Evolutionary conservation across 345 rosid species (phyloP), one percentile per base, ranked within the genome.

Genomic region (Camelina sativa): DNA sequence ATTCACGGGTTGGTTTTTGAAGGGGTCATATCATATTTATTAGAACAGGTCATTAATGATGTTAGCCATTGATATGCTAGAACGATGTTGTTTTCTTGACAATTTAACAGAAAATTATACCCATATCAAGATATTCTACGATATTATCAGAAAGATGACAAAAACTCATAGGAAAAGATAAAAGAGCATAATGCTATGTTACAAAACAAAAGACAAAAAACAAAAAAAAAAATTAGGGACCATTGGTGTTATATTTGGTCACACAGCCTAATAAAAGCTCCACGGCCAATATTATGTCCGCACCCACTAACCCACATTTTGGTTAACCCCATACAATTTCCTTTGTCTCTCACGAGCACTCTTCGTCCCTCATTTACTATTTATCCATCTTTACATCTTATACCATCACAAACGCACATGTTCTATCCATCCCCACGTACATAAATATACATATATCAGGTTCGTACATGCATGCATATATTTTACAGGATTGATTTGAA

Each of bases 1-100:
- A 65, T 74, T 74, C 66, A 74, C 59, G 59, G 63, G 52, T 23
- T 74, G 65, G 58, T 56, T 73, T 73, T 44, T 65, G 16, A 20
- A 55, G 40, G 77, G 65, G 12, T 19, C 77, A 57, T 73, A 40
- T 53, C 54, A 64, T 64, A 56, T 55, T 20, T 54, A 32, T 65
- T 22, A 55, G 58, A 48, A 65, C 20, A 57, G 25, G 72, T 66
- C 72, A 74, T 37, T 65, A 56, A 65, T 56, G 41, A 16, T 65
- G 43, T 22, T 56, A 44, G 30, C 35, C 65, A 65, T 46, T 20
- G 12, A 30, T 35, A 46, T 56, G 56, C 41, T 73, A 65, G 57
- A 65, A 22, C 65, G 50, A n/a, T 65, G 72, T 32, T 51, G 20
- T 22, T 60, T 22, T 41, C 8, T 30, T 64, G 25, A 11, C 2